A percentile compares a stretch with the other conserved stretches of the same genome.
Conservation (phyloP, 352 stramenopile species). For the Pythium utonaiense region DNA sequence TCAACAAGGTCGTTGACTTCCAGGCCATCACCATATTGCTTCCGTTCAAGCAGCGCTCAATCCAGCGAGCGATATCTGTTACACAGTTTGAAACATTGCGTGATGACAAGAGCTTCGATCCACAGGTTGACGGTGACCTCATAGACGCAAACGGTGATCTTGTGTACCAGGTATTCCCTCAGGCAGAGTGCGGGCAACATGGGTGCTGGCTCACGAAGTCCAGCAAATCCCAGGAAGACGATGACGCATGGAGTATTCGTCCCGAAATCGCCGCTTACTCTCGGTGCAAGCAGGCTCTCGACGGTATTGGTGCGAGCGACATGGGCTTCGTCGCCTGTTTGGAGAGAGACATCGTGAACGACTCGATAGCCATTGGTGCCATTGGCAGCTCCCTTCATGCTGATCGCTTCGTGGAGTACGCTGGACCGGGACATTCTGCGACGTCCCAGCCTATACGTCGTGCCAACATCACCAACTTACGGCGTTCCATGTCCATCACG, state of each 20-base stretch:
- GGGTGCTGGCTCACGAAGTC: constrained; percentile 18
- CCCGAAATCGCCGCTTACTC: constrained; percentile 16
- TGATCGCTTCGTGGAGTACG: constrained; percentile 13
- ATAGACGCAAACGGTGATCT: constrained; percentile 5
- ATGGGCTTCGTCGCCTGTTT: constrained; percentile 1
- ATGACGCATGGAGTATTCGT: constrained; percentile 2
- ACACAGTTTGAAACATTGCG: constrained; percentile 14
- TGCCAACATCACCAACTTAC: constrained; percentile 20
- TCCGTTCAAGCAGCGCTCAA: constrained; percentile 7
- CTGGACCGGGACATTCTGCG: not conserved
- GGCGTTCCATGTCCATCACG: constrained; percentile 14
- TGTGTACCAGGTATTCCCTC: constrained; percentile 15
- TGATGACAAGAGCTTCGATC: constrained; percentile 6
- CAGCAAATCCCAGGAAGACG: constrained; percentile 2
- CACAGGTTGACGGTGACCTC: not conserved
- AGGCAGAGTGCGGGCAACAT: constrained; percentile 13
- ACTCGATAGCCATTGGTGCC: constrained; percentile 14
- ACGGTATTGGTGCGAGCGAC: constrained; percentile 5
- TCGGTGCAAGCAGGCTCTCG: constrained; percentile 6
- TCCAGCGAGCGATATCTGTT: constrained; percentile 1
- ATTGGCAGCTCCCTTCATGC: constrained; percentile 7
- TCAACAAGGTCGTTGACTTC: not conserved
- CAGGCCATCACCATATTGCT: constrained; percentile 16
- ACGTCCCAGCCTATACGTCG: constrained; percentile 1
- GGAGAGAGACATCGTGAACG: constrained; percentile 2